Evolutionary conservation across 352 stramenopile genomes (phyloP).

Genomic region (Globisporangium solare): DNA sequence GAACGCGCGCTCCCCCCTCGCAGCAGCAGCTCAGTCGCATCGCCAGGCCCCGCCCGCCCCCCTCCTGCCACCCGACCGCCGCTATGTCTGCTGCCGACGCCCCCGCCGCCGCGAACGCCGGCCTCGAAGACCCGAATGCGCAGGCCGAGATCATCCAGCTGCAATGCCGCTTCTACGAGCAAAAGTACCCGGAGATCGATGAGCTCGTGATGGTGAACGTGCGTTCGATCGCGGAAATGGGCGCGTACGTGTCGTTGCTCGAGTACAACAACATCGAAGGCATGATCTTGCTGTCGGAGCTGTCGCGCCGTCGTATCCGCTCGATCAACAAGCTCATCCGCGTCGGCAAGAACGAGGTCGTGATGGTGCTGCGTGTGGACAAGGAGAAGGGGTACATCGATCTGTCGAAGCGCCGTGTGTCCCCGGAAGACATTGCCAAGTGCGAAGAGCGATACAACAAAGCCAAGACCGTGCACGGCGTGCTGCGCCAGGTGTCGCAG

Average conservation of each 20-base stretch:
- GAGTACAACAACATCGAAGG: constrained; percentile 99
- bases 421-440: constrained; percentile 98
- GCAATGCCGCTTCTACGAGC: constrained; percentile 90
- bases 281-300: constrained; percentile 99
- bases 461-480: constrained; percentile 98
- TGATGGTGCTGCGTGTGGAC: constrained; percentile 99
- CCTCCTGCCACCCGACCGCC: not conserved
- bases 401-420: constrained; percentile 99
- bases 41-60: not conserved
- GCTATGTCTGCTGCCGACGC: not conserved
- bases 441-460: constrained; percentile 99
- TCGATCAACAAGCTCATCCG: constrained; percentile 99
- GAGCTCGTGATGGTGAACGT: constrained; percentile 96
- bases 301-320: constrained; percentile 97
- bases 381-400: constrained; percentile 99
- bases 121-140: constrained; percentile 39
- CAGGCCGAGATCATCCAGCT: constrained; percentile 71
- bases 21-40: not conserved
- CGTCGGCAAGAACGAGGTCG: constrained; percentile 99
- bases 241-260: constrained; percentile 98
- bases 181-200: constrained; percentile 96
- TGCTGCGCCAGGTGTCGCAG: constrained; percentile 84
- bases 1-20: not conserved
- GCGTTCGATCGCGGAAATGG: constrained; percentile 99
- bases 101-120: constrained; percentile 6